Evolutionary conservation across 805 yeast genomes (phyloP), one percentile per base, ranked within the genome.

Genomic region (Ogataea ganodermae): DNA sequence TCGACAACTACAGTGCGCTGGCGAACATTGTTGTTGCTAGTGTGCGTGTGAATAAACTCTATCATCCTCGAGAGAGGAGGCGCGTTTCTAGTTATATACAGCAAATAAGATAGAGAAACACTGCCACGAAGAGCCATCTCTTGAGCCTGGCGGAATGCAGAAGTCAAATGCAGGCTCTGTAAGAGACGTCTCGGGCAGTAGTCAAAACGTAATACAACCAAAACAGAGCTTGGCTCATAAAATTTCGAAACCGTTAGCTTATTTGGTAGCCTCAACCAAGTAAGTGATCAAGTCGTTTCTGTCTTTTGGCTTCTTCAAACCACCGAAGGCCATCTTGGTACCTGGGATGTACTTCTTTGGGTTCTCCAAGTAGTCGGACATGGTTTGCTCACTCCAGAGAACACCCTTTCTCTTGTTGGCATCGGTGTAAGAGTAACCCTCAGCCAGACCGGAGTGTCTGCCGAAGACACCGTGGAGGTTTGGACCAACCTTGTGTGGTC

Each of bases 321-420:
- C 99, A 78, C 97, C 99, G 67, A 92, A 94, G 59, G 99, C 98
- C 99, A 94, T 94, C 87, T 94, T 94, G 80, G 98, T 94, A 75
- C 99, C 99, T 71, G 99, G 99, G 63, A 94, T 90, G 81, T 90
- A 94, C 80, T 94, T 94, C 95, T 94, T 94, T 79, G 99, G 99
- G 88, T 94, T 94, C 77, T 87, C 96, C 75, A 94, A 83, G 86
- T 94, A 94, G 73, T 88, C 96, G 63, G 86, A 80, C 86, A 94
- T 81, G 72, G 89, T 81, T 70, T 90, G 90, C 68, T 83, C 90
- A 59, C 67, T 62, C 99, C 99, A 94, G 51, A 63, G 62, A 55
- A 94, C 96, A 69, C 90, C 95, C 78, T 90, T 90, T 79, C 85
- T 86, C 83, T 89, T 88, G 89, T 92, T 92, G 71, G 99, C 98